Evolutionary conservation across 306 rosid genomes (phyloP), one percentile per base, ranked within the genome.

Genomic region (Macrotyloma uniflorum): DNA sequence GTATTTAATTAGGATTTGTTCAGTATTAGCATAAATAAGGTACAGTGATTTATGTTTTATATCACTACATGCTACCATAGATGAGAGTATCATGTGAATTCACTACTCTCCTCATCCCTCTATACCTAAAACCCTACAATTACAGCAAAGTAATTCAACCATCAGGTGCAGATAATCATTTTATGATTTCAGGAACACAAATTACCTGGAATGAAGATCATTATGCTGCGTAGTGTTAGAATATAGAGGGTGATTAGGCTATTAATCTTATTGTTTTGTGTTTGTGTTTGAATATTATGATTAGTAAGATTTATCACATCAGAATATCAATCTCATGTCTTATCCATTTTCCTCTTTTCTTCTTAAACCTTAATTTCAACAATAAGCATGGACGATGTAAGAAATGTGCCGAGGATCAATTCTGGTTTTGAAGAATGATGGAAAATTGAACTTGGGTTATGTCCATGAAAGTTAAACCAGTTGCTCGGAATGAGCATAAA

Each of bases 391-490:
- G 43, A 30, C 23, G 67, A 8, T 49, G 9, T 20, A 30, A 76
- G 72, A 23, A 36, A 49, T 49, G 65, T n/a, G 63, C 19, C 40
- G 26, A 22, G 32, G 51, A 13, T 24, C 50, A 61, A 59, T 65
- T 22, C 11, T 24, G 46, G 40, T 47, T 30, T 49, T 49, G 67
- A 51, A 13, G 59, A 51, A 40, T 50, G 53, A 14, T 47, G 57
- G 19, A 63, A 79, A 36, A 12, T 26, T 26, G 26, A 73, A 73
- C n/a, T 42, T 73, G 40, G 53, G 54, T 40, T 72, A 22, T 55
- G 54, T 30, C 23, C 8, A 35, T 33, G 23, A 26, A 54, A 35
- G 36, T 12, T 53, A 54, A 16, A 59, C 32, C 20, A 13, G 46
- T 24, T 49, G 67, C 38, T 38, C 20, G 43, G 33, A 47, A 42